Evolutionary conservation across 1,284 basidiomycete species (phyloP).

Genomic region (Schizophyllum amplum): DNA sequence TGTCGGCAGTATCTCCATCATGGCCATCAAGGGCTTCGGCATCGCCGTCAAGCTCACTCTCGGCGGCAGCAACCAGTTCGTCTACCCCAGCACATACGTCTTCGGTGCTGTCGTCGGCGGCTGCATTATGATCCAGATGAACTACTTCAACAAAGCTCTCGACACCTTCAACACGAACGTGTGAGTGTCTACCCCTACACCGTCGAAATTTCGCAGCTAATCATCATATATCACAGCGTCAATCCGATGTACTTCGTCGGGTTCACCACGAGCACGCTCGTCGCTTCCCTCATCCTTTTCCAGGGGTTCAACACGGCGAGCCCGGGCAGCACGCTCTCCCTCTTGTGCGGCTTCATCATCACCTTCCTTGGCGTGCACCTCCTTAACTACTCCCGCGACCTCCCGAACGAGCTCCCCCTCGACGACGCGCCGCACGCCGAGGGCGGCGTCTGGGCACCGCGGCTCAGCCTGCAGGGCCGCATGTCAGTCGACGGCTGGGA

Average conservation of each 20-base stretch:
- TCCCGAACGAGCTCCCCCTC: conserved; percentile 42
- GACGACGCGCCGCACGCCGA: conserved; percentile 26
- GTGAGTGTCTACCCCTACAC: conserved; percentile 40
- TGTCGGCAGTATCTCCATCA: conserved; percentile 73
- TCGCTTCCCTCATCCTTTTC: conserved; percentile 94
- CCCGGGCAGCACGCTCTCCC: conserved; percentile 74
- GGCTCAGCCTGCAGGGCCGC: conserved; percentile 60
- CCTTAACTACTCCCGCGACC: conserved; percentile 71
- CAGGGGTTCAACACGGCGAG: conserved; percentile 93
- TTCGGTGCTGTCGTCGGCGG: conserved; percentile 80
- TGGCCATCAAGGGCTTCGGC: conserved; percentile 86
- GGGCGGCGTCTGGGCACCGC: conserved; percentile 70
- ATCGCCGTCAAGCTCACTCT: conserved; percentile 85
- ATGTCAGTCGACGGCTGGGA: conserved; percentile 69
- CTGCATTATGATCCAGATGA: conserved; percentile 95
- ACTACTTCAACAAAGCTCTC: conserved; percentile 98
- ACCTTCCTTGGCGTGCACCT: conserved; percentile 93
- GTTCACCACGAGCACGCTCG: conserved; percentile 94
- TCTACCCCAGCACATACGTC: conserved; percentile 90
- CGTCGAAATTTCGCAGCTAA: not conserved
- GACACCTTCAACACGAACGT: conserved; percentile 98
- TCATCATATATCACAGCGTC: too few species aligned
- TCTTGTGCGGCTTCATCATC: conserved; percentile 81
- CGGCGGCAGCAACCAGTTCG: conserved; percentile 93
- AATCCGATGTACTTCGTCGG: conserved; percentile 99